A percentile compares a stretch with the other conserved stretches of the same genome.
phyloP scores from a whole-genome alignment of 305 asterid species.

The Fraxinus ornus region DNA sequence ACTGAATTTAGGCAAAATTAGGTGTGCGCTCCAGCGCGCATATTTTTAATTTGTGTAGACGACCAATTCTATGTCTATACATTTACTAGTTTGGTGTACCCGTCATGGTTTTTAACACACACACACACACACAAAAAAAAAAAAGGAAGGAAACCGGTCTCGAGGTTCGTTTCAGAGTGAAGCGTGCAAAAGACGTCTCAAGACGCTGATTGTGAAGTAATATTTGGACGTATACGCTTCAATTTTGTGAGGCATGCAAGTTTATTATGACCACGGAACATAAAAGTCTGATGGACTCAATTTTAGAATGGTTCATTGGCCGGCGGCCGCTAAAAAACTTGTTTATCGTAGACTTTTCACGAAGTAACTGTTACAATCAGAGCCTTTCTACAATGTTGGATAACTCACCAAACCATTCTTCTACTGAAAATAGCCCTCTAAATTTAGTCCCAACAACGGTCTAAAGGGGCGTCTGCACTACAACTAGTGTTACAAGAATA shows the following conservation, averaged over 20 bases:
- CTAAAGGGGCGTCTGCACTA: background rate
- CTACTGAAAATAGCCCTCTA: background rate
- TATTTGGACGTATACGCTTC: background rate
- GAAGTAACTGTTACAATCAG: background rate
- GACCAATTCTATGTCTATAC: background rate
- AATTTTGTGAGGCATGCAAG: background rate
- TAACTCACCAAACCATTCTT: background rate
- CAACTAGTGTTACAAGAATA: background rate
- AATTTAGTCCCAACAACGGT: background rate
- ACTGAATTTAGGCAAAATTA: background rate
- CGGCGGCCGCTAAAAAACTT: too few relatives aligned
- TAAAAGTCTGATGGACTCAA: too few relatives aligned
- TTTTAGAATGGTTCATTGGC: too few relatives aligned
- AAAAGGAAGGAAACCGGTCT: background rate
- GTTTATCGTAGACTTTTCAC: background rate
- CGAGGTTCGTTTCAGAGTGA: background rate
- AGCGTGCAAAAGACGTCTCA: background rate
- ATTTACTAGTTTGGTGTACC: background rate
- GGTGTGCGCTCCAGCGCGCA: background rate
- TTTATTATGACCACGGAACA: background rate
- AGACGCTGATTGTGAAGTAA: background rate
- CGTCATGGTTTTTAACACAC: background rate
- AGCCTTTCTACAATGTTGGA: background rate
- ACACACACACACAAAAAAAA: too few relatives aligned
- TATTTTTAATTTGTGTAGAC: background rate